Conservation (phyloP, 257 asterid species). For the Lithospermum erythrorhizon region DNA sequence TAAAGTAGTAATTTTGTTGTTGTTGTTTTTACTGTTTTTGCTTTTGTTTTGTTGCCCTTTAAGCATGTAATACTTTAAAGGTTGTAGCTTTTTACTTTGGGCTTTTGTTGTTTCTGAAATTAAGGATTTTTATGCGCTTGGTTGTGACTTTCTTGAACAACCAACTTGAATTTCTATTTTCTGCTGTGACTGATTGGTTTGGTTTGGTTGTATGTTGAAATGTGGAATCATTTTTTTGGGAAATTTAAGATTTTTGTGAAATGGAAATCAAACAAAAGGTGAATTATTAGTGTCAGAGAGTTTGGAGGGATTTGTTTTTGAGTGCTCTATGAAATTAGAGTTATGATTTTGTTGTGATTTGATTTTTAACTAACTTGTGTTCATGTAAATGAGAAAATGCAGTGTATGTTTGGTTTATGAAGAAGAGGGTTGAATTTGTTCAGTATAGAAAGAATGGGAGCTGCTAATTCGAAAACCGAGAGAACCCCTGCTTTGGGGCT, state of each 20-base stretch:
- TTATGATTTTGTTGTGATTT: conserved; percentile 6
- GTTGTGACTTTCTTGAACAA: conserved; percentile 12
- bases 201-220: background rate
- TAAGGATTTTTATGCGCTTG: conserved; percentile 9
- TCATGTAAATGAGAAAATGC: conserved; percentile 12
- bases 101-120: background rate
- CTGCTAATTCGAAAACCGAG: conserved; percentile 55
- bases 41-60: background rate
- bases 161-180: background rate
- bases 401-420: conserved; percentile 9
- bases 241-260: background rate
- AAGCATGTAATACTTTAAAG: background rate
- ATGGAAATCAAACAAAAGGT: too few species aligned
- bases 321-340: conserved; percentile 3
- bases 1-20: background rate
- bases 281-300: too few species aligned
- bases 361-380: background rate
- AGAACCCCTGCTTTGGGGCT: conserved; percentile 64
- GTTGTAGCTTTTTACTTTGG: background rate
- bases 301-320: background rate
- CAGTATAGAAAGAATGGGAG: conserved; percentile 42
- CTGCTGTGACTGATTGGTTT: conserved; percentile 16
- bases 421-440: conserved; percentile 15
- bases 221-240: background rate
- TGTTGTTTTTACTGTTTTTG: too few species aligned